Evolutionary conservation across 768 basidiomycete species (phyloP).

Genomic region (Panaeolus cyanescens): DNA sequence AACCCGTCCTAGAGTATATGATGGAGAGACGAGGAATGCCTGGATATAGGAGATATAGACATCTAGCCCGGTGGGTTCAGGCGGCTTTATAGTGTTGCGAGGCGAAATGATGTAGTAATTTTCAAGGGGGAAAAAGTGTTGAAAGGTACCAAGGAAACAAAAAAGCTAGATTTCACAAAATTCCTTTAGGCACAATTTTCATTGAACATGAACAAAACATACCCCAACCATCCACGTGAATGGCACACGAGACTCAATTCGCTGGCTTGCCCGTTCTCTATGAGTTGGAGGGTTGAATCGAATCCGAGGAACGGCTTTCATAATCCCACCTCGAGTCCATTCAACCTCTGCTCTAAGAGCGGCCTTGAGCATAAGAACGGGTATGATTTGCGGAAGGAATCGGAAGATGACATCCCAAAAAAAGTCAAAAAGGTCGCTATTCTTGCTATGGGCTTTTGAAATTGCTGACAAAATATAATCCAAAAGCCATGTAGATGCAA

Average conservation of each 20-base stretch:
- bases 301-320: constrained; percentile 15
- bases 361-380: constrained; percentile 28
- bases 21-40: constrained; percentile 1
- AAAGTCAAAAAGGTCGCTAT: neutral
- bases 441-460: neutral
- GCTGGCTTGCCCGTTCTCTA: constrained; percentile 30
- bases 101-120: neutral
- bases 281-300: constrained; percentile 24
- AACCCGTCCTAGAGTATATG: constrained; percentile 2
- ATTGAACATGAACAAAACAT: neutral
- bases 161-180: neutral
- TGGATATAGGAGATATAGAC: neutral
- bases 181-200: neutral
- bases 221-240: neutral
- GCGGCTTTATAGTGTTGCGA: neutral
- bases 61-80: neutral
- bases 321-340: constrained; percentile 13
- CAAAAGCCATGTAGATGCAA: constrained; percentile 15
- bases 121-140: neutral
- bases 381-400: constrained; percentile 7
- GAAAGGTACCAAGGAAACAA: neutral
- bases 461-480: neutral
- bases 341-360: constrained; percentile 22
- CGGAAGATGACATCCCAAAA: neutral
- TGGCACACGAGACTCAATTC: constrained; percentile 4